Base-by-base conservation (phyloP, 2,329 filamentous ascomycete genomes). In the Pseudogymnoascus sp. region DNA sequence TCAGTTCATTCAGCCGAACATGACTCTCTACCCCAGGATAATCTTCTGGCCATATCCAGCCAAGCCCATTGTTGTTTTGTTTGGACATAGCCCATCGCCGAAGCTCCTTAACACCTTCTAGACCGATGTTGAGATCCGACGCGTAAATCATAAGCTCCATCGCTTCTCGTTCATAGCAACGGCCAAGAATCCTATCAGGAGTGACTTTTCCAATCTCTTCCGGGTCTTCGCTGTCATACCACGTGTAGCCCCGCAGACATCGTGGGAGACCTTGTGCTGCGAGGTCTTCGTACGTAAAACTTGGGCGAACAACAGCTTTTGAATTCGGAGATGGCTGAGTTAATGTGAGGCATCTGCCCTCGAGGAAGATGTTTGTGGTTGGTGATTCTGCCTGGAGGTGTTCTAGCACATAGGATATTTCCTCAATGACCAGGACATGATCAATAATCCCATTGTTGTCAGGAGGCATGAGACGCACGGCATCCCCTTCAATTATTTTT, bases 401-500 rank as follows among this genome's bases (percentile, higher is more conserved):
- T 38, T 58, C 57, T 9, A 58, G 38, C 37, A 39, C 37, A 25
- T 38, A 58, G n/a, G 33, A 39, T 38, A 58, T 38, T 37, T 38
- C 57, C 35, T 37, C 22, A 15, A 58, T 28, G 25, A 58, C 25
- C 11, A 58, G 22, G 18, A 39, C 57, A 22, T 22, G 18, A 25
- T 58, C 57, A 58, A 58, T 28, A 15, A 37, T 12, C 11, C 25
- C 57, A 5, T 38, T 20, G 5, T 38, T 9, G 28, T 38, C 57
- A 3, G 11, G 14, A 20, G 57, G 57, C 33, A 58, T 37, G 11
- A 58, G 57, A 35, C 57, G 57, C 20, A 58, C 57, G 9, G n/a
- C 57, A 30, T 58, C 57, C 37, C 57, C 57, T n/a, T 58, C 57
- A 15, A 58, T 38, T 22, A 58, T 58, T n/a, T 58, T 58, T 18